Percentiles rank a stretch among this genome's conserved stretches.
These are phyloP conservation scores for Podaxis mareebaensis DNA, from an alignment of 768 basidiomycete species.

Conservation along the genomic window DNA sequence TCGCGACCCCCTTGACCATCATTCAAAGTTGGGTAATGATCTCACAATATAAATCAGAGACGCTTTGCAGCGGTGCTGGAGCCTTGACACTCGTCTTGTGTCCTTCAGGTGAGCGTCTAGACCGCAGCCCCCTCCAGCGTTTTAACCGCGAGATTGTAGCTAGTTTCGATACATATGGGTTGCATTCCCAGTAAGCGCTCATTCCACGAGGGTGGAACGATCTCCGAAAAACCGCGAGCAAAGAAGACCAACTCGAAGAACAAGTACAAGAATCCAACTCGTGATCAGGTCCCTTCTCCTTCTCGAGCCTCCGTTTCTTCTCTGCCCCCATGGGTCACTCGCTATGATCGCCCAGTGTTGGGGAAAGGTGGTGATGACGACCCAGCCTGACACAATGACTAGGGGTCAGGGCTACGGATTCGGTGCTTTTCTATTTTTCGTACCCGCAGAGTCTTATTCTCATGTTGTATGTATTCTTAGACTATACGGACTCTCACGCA, in stretches of 20 bases:
- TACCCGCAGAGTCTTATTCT: not conserved
- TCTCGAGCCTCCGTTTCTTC: conserved; percentile 4
- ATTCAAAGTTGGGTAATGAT: conserved; percentile 1
- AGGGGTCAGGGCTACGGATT: not conserved
- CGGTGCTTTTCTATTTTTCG: not conserved
- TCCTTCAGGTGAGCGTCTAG: not conserved
- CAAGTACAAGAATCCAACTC: conserved; percentile 12
- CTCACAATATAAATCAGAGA: not conserved
- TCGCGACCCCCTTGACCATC: conserved; percentile 8
- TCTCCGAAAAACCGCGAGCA: not conserved
- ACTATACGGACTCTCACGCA: not conserved
- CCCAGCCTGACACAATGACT: not conserved
- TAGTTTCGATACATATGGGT: conserved; percentile 30
- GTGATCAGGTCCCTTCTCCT: conserved; percentile 10
- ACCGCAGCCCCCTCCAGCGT: not conserved
- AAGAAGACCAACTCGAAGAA: not conserved
- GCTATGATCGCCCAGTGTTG: not conserved
- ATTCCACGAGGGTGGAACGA: conserved; percentile 13
- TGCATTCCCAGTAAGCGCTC: conserved; percentile 43
- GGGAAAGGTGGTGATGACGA: not conserved
- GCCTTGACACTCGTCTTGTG: not conserved
- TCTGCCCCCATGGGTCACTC: conserved; percentile 12
- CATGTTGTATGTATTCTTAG: conserved; percentile 2
- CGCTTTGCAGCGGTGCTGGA: not conserved
- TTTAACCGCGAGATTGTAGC: not conserved